A percentile compares a stretch with the other conserved stretches of the same genome.
Evolutionary conservation across 495 filamentous ascomycete species (phyloP).

Genomic region (Cercophora samala): DNA sequence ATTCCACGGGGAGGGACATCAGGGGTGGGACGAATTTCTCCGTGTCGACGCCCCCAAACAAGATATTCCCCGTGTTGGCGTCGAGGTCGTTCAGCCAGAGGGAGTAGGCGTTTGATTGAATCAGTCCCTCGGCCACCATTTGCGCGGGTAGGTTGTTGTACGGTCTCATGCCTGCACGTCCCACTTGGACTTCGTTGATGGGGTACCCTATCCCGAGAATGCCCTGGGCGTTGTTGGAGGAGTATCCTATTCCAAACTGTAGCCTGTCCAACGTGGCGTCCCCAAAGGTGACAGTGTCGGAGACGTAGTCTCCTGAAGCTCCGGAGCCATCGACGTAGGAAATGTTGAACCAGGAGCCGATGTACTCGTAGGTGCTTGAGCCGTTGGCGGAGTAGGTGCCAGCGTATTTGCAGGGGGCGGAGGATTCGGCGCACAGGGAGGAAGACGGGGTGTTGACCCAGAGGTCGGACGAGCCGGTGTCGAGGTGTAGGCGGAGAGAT

Average conservation of each 20-base stretch:
- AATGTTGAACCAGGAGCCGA: conserved; percentile 82
- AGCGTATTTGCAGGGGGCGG: conserved; percentile 50
- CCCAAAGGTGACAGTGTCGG: conserved; percentile 71
- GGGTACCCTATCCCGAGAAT: conserved; percentile 91
- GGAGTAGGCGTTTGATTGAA: conserved; percentile 80
- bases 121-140: conserved; percentile 66
- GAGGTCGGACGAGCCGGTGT: conserved; percentile 86
- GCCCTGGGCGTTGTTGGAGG: conserved; percentile 66
- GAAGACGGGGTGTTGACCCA: conserved; percentile 77
- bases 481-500: conserved; percentile 63
- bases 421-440: conserved; percentile 48
- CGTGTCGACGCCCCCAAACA: conserved; percentile 90
- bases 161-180: conserved; percentile 50
- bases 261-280: conserved; percentile 57
- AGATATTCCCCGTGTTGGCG: conserved; percentile 70
- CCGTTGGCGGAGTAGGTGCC: conserved; percentile 70
- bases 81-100: conserved; percentile 85
- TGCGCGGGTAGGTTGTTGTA: conserved; percentile 80
- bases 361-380: conserved; percentile 76
- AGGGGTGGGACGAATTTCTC: conserved; percentile 71
- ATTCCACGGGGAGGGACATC: conserved; percentile 71
- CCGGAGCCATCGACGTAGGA: conserved; percentile 84
- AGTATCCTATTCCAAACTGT: conserved; percentile 85
- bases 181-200: conserved; percentile 75
- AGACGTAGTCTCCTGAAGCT: conserved; percentile 78